Percentiles rank a stretch among this genome's conserved stretches.
These are phyloP conservation scores for Raffaelea deltoideospora DNA, from an alignment of 2,329 filamentous ascomycete species.

Conservation along the genomic window DNA sequence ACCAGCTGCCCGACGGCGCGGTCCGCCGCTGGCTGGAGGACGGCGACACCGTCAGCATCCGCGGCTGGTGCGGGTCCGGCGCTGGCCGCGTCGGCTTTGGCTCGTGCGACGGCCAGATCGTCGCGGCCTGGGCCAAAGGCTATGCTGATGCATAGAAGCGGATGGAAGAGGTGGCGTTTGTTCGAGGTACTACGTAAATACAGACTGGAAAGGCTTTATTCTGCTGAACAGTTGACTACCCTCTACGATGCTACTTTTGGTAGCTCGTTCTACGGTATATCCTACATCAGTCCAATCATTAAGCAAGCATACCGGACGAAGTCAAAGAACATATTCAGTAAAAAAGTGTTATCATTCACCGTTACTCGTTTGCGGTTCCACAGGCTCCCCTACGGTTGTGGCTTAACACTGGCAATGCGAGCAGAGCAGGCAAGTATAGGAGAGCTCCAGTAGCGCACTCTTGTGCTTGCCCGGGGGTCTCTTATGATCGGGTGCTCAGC, in stretches of 20 bases:
- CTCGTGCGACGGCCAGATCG: conserved; percentile 14
- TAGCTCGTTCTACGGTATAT: background rate
- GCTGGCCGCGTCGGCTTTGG: conserved; percentile 26
- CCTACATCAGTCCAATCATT: no score
- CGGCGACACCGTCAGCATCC: conserved; percentile 23
- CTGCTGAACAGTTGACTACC: background rate
- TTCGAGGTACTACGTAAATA: no score
- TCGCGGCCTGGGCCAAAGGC: background rate
- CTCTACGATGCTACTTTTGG: background rate
- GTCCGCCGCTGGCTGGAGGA: conserved; percentile 28
- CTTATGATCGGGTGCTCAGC: no score
- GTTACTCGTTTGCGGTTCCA: no score
- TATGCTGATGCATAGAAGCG: background rate
- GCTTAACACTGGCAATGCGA: no score
- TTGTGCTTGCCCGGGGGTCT: no score
- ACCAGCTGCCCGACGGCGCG: conserved; percentile 24
- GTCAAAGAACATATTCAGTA: no score
- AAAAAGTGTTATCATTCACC: no score
- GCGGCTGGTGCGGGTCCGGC: conserved; percentile 5
- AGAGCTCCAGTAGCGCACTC: no score
- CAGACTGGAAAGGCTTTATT: background rate
- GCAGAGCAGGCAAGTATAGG: no score
- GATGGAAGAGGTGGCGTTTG: background rate
- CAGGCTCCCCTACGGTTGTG: no score
- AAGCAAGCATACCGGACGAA: no score